Conservation (phyloP, 2,329 filamentous ascomycete species). For the Paraconiothyrium brasiliense region DNA sequence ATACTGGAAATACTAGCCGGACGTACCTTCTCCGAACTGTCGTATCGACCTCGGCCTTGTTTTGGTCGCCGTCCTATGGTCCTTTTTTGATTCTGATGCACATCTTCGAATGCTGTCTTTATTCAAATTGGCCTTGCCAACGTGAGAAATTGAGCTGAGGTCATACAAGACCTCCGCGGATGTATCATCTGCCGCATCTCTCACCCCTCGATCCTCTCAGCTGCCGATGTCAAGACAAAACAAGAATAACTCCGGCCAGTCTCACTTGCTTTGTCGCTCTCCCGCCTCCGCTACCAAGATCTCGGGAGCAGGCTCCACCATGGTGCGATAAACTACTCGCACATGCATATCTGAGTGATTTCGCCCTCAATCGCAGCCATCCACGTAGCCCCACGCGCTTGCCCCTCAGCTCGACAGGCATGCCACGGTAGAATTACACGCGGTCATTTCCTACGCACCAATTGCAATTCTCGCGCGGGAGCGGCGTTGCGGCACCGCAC, state of each 20-base stretch:
- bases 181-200: background rate
- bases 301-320: background rate
- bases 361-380: background rate
- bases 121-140: no score
- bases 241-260: background rate
- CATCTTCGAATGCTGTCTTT: background rate
- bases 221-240: background rate
- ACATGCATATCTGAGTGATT: background rate
- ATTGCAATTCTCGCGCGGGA: background rate
- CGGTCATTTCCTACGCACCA: constrained; percentile 2
- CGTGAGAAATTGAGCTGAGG: no score
- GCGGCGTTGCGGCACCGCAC: background rate
- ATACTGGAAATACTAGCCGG: background rate
- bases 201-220: background rate
- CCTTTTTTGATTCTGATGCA: background rate
- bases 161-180: no score
- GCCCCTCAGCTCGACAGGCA: background rate
- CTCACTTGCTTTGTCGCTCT: background rate
- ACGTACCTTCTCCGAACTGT: background rate
- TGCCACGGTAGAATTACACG: background rate
- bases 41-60: background rate
- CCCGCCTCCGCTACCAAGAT: background rate
- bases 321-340: background rate
- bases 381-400: constrained; percentile 3
- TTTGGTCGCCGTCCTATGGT: background rate